Evolutionary conservation across 164 flowering plant species (phyloP).

Genomic region (Umbellularia californica): DNA sequence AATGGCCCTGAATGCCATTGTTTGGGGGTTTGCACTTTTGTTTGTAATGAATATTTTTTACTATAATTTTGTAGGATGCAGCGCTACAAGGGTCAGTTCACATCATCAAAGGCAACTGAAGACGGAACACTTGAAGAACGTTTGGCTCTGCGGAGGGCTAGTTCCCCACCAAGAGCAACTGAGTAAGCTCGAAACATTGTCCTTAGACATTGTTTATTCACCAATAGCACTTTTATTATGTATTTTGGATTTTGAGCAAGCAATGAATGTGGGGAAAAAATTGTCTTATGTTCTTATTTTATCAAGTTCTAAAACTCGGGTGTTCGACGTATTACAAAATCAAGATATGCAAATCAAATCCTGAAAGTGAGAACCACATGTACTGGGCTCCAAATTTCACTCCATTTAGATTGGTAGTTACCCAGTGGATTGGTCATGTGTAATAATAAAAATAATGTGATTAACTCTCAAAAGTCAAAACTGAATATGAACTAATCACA

Average conservation of each 20-base stretch:
- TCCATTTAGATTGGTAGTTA: too few species aligned
- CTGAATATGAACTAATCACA: too few species aligned
- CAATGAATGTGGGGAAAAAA: not conserved
- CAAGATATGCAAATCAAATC: too few species aligned
- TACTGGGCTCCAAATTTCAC: too few species aligned
- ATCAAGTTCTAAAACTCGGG: too few species aligned
- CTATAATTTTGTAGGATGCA: constrained; percentile 10
- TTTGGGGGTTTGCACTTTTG: not conserved
- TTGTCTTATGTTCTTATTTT: too few species aligned
- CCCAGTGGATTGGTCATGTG: too few species aligned
- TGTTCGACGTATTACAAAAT: too few species aligned
- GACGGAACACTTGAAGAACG: constrained; percentile 4
- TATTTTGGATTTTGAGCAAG: not conserved
- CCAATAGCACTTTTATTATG: not conserved
- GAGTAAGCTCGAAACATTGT: constrained; percentile 2
- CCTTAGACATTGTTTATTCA: not conserved
- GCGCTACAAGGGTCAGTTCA: constrained; percentile 18
- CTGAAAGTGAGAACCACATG: too few species aligned
- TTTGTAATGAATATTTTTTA: too few species aligned
- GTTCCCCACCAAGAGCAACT: constrained; percentile 10
- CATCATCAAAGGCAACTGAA: constrained; percentile 12
- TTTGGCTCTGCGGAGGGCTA: not conserved
- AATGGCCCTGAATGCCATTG: not conserved
- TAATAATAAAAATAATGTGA: too few species aligned
- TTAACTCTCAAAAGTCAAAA: too few species aligned